These are phyloP conservation scores for Ilex aquifolium DNA, from an alignment of 257 asterid genomes.

Conservation along the genomic window DNA sequence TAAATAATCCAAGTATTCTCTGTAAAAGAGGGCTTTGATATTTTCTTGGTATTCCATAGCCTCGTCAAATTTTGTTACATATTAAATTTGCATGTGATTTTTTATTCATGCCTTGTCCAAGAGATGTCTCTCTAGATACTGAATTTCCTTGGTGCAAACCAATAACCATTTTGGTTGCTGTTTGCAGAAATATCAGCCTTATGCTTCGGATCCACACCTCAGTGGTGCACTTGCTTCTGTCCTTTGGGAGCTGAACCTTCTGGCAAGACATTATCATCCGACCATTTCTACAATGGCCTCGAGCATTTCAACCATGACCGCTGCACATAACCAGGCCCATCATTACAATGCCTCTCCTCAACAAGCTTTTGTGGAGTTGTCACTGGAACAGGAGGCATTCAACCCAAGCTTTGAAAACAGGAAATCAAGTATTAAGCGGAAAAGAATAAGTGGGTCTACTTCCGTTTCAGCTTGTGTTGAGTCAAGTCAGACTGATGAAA, in stretches of 20 bases:
- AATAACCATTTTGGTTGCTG: constrained; percentile 10
- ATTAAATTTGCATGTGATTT: not conserved
- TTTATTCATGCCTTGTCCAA: not conserved
- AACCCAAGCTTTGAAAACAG: constrained; percentile 25
- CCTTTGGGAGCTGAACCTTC: constrained; percentile 94
- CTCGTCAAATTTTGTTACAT: not conserved
- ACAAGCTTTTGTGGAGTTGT: constrained; percentile 58
- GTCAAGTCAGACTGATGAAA: constrained; percentile 29
- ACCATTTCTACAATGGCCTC: constrained; percentile 55
- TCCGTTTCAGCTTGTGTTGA: constrained; percentile 12
- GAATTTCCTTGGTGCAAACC: not conserved
- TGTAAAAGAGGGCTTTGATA: not conserved
- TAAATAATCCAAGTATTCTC: too few relatives aligned
- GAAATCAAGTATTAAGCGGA: constrained; percentile 32
- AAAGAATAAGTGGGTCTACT: constrained; percentile 21
- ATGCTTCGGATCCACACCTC: constrained; percentile 76
- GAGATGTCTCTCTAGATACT: not conserved
- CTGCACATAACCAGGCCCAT: constrained; percentile 49
- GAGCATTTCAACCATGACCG: constrained; percentile 56
- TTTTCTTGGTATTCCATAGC: not conserved
- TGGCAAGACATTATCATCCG: constrained; percentile 75
- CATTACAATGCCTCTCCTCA: constrained; percentile 67
- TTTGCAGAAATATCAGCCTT: constrained; percentile 81
- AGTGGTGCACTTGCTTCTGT: constrained; percentile 97
- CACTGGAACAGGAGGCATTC: constrained; percentile 39